Evolutionary conservation across 495 filamentous ascomycete species (phyloP), one percentile per base, ranked within the genome.

Genomic region (Penicillium atrosanguineum): DNA sequence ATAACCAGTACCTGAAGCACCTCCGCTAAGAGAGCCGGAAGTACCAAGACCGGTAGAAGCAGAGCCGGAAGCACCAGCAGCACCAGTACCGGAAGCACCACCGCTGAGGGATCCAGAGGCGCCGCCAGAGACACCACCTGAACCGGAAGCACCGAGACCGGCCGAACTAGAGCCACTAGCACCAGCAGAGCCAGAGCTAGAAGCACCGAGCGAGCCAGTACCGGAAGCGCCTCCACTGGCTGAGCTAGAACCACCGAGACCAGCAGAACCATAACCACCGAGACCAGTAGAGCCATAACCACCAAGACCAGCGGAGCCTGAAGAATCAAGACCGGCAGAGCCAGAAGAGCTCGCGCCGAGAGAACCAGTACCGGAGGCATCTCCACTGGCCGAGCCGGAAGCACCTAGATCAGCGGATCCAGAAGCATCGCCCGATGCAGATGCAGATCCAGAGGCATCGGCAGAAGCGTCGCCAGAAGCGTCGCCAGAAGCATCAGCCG

Each of bases 121-220:
- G 28, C 36, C 36, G 6, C 50, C 50, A n/a, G 49, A n/a, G 36
- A 12, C 16, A 19, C 15, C 42, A 16, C 31, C 49, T 7, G 25
- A 42, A 5, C 12, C 26, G 19, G 51, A 53, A 47, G 43, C 51
- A 21, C 46, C 46, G 6, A 18, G 1, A 37, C 38, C 44, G 28
- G 46, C 53, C 11, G 44, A 47, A 8, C 50, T 42, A 46, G 44
- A 46, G n/a, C n/a, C n/a, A n/a, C n/a, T n/a, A 25, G 25, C n/a
- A 28, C 51, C 44, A 12, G 7, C 2, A 31, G 28, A 31, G 6
- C 43, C 44, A 31, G 36, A 20, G 14, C 29, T 39, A 21, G 46
- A 44, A n/a, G 29, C 50, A 25, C 41, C 49, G 12, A 20, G 12
- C 7, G 49, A 44, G 6, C 25, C 16, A 9, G 25, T 38, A 4